Evolutionary conservation across 2,329 filamentous ascomycete species (phyloP), one percentile per base, ranked within the genome.

Genomic region (Ophioceras dolichostomum): DNA sequence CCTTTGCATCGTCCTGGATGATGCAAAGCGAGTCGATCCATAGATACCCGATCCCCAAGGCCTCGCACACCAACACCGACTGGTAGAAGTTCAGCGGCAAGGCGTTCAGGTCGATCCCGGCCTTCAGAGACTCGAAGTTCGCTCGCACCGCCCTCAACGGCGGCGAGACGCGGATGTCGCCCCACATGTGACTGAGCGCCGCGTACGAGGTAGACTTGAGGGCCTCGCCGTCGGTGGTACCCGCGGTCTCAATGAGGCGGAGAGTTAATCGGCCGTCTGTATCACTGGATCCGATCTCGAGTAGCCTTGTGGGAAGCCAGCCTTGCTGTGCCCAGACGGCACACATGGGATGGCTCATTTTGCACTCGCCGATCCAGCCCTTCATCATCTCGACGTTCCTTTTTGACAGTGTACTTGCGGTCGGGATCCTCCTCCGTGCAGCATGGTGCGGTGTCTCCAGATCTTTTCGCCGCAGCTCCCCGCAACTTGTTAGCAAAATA

Each of bases 11-110:
- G 20, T 45, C 38, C 14, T 49, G 45, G 13, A 45, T 36, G 33
- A 48, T 44, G 34, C 44, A 43, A 2, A 48, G 41, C 5, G 41
- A 39, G 32, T 48, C 45, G 22, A 49, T 45, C 47, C 45, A 48
- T 14, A 47, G 24, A 20, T 45, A 45, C 20, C 29, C 29, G 7
- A 42, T 33, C 4, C 40, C 42, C 14, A 49, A 26, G 12, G 22
- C 22, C 22, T 26, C 22, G 22, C 22, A 26, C 22, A 26, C 22
- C 22, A 26, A 12, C 8, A 26, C 22, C 22, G 22, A 26, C 8
- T 26, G 22, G 22, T 26, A 26, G 22, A 26, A 26, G 12, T 26
- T 26, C 22, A 26, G 22, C 8, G 22, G 22, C 7, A 26, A 12
- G 12, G 22, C 22, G 8, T 26, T 12, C 22, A 26, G 22, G 22